phyloP scores from a whole-genome alignment of 768 basidiomycete species.

The Rhodotorula diobovata region DNA sequence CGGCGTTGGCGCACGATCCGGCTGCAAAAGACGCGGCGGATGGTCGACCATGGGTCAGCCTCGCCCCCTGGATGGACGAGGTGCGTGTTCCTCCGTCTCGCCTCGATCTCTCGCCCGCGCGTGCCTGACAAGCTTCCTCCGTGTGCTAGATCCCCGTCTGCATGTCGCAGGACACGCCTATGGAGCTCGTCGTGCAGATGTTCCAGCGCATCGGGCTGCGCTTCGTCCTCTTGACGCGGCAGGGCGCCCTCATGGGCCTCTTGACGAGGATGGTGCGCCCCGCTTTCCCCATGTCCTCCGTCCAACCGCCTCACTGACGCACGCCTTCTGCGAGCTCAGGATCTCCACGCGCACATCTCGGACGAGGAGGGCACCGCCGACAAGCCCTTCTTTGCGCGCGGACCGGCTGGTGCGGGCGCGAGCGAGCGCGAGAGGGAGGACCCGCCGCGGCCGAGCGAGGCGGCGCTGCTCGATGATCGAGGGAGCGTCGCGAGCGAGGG shows the following conservation, averaged over 20 bases:
- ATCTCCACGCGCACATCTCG: constrained; percentile 33
- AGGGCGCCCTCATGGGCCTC: constrained; percentile 28
- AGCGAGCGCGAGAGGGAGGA: neutral
- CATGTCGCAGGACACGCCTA: constrained; percentile 32
- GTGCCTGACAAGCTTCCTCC: fast-evolving
- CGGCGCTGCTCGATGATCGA: constrained; percentile 21
- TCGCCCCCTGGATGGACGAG: constrained; percentile 39
- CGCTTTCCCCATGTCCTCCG: neutral
- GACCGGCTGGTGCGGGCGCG: neutral
- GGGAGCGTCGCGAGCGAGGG: constrained; percentile 18
- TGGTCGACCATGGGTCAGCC: constrained; percentile 21
- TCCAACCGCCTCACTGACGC: no score
- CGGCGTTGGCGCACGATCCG: no score
- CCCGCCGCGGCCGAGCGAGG: neutral
- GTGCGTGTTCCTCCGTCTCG: constrained; percentile 9
- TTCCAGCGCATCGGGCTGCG: constrained; percentile 40
- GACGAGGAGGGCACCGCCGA: neutral
- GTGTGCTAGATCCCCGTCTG: constrained; percentile 35
- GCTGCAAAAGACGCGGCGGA: neutral
- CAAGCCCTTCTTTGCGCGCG: neutral
- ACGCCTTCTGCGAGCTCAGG: neutral
- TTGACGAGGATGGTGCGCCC: constrained; percentile 38
- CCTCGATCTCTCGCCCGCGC: neutral
- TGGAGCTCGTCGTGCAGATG: constrained; percentile 43
- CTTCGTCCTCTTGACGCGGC: constrained; percentile 33